A percentile compares a stretch with the other conserved stretches of the same genome.
phyloP scores from a whole-genome alignment of 345 rosid species.

The Citrus sp. region DNA sequence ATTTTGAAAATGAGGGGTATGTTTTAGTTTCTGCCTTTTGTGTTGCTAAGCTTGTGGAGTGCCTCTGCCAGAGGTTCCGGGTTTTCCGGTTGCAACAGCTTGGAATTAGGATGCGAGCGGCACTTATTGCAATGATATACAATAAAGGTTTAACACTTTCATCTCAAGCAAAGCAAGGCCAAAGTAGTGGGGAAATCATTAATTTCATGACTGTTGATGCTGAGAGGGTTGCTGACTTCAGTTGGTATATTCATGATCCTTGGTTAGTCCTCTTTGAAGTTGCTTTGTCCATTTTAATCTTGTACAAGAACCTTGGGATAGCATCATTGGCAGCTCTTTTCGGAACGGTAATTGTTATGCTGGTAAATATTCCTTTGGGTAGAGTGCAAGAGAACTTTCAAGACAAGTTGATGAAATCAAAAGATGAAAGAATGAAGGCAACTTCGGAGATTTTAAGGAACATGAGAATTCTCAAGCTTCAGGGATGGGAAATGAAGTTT shows the following conservation, averaged over 20 bases:
- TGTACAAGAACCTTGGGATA: slow-evolving; percentile 57
- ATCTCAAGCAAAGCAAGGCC: slow-evolving; percentile 47
- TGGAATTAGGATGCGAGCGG: slow-evolving; percentile 50
- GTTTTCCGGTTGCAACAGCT: slow-evolving; percentile 51
- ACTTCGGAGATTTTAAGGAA: slow-evolving; percentile 64
- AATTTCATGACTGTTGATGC: slow-evolving; percentile 74
- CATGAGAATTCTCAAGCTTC: slow-evolving; percentile 80
- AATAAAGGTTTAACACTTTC: slow-evolving; percentile 64
- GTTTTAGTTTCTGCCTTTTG: slow-evolving; percentile 50
- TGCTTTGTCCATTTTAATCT: slow-evolving; percentile 45
- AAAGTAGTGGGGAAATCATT: slow-evolving; percentile 68
- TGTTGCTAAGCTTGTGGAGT: slow-evolving; percentile 59
- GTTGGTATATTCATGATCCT: slow-evolving; percentile 58
- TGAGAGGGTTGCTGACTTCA: slow-evolving; percentile 49
- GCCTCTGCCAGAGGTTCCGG: slow-evolving; percentile 53
- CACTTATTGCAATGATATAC: slow-evolving; percentile 50
- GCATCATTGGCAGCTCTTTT: slow-evolving; percentile 52
- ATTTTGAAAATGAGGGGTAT: slow-evolving; percentile 51
- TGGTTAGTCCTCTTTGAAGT: slow-evolving; percentile 60
- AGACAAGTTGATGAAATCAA: slow-evolving; percentile 66
- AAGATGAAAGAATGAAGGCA: slow-evolving; percentile 62
- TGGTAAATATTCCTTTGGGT: slow-evolving; percentile 52
- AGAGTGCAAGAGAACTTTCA: slow-evolving; percentile 60
- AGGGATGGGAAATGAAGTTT: slow-evolving; percentile 81
- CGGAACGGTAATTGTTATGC: slow-evolving; percentile 54